phyloP scores from a whole-genome alignment of 371 early-diverging fungal genomes.

The Mucor plumbeus region DNA sequence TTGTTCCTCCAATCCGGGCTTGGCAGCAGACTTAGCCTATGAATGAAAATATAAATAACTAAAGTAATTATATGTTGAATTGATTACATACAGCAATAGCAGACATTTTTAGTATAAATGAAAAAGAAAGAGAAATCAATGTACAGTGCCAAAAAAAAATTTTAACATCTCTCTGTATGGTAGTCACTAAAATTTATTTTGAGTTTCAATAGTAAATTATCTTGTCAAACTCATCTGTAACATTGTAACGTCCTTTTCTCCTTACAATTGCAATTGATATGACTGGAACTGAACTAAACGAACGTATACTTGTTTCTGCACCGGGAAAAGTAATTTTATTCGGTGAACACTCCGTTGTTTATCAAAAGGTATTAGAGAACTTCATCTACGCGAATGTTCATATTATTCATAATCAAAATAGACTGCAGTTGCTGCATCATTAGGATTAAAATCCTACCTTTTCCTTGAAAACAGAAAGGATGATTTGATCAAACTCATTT shows the following conservation, averaged over 20 bases:
- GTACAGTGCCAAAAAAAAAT: constrained; percentile 11
- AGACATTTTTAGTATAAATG: constrained; percentile 40
- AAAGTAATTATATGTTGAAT: neutral
- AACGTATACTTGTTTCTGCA: constrained; percentile 64
- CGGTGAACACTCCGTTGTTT: constrained; percentile 98
- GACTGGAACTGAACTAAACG: constrained; percentile 16
- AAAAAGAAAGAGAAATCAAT: constrained; percentile 29
- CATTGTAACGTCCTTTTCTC: neutral
- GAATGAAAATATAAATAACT: neutral
- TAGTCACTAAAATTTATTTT: constrained; percentile 8
- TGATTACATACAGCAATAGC: constrained; percentile 33
- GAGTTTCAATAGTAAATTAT: constrained; percentile 1
- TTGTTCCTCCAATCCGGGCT: constrained; percentile 65
- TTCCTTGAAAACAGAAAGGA: constrained; percentile 56
- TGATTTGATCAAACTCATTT: constrained; percentile 37
- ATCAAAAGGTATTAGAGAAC: constrained; percentile 77
- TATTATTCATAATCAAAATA: constrained; percentile 7
- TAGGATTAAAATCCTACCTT: constrained; percentile 71
- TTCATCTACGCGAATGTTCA: neutral
- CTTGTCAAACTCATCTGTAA: neutral
- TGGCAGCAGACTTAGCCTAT: constrained; percentile 55
- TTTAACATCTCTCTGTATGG: neutral
- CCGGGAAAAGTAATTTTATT: constrained; percentile 97
- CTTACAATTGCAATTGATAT: constrained; percentile 7
- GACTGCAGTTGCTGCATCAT: constrained; percentile 75